These are phyloP conservation scores for Yamadazyma blattariae DNA, from an alignment of 1,139 yeast species.

Conservation along the genomic window DNA sequence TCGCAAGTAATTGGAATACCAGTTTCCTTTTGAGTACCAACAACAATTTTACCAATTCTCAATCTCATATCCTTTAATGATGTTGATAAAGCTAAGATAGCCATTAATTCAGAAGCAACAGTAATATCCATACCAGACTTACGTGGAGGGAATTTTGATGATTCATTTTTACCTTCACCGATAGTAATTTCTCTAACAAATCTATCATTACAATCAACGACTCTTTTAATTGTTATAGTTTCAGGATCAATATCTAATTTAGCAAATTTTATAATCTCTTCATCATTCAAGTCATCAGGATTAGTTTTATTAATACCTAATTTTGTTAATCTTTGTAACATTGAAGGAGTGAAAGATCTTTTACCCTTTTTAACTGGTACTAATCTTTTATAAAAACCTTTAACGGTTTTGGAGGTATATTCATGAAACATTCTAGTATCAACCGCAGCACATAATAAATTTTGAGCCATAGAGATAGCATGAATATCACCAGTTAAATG, in stretches of 20 bases:
- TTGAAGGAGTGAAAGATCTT: constrained; percentile 63
- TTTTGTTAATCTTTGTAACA: constrained; percentile 61
- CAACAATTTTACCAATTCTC: constrained; percentile 69
- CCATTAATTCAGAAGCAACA: constrained; percentile 82
- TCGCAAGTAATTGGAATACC: constrained; percentile 74
- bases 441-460: constrained; percentile 77
- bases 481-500: constrained; percentile 85
- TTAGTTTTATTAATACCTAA: constrained; percentile 63
- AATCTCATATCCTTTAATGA: constrained; percentile 65
- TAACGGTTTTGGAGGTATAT: constrained; percentile 61
- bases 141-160: constrained; percentile 62
- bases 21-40: constrained; percentile 56
- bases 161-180: constrained; percentile 76
- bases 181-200: constrained; percentile 71
- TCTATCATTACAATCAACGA: constrained; percentile 79
- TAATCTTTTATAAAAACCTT: constrained; percentile 64
- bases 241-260: constrained; percentile 70
- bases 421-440: constrained; percentile 86
- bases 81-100: constrained; percentile 69
- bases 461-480: constrained; percentile 78
- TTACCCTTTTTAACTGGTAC: constrained; percentile 69
- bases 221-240: constrained; percentile 71
- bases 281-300: constrained; percentile 67
- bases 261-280: constrained; percentile 61
- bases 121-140: constrained; percentile 77